Evolutionary conservation across 2,329 filamentous ascomycete species (phyloP).

Genomic region (Helminthosporium solani): DNA sequence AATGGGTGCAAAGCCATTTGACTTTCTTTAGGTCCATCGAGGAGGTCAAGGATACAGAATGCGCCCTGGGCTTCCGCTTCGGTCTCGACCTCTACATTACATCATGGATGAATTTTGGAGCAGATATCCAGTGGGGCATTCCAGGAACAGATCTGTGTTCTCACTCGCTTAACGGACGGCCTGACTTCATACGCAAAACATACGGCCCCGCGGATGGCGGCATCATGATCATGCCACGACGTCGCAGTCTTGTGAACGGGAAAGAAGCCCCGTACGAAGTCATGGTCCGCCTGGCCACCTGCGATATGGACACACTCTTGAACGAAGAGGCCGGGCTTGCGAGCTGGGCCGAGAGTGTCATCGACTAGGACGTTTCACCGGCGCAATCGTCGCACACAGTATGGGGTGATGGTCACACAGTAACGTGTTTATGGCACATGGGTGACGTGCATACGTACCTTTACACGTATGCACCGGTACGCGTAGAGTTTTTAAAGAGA

Average conservation of each 20-base stretch:
- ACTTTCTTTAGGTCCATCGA: slow-evolving; percentile 33
- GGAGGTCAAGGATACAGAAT: slow-evolving; percentile 32
- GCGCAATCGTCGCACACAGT: too few relatives aligned
- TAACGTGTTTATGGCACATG: background rate
- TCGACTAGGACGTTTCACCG: slow-evolving; percentile 19
- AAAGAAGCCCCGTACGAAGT: slow-evolving; percentile 38
- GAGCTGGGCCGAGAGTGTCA: slow-evolving; percentile 31
- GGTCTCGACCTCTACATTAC: slow-evolving; percentile 39
- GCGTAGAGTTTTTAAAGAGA: slow-evolving; percentile 6
- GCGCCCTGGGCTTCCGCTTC: slow-evolving; percentile 28
- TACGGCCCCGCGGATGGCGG: slow-evolving; percentile 35
- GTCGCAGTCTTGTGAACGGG: slow-evolving; percentile 21
- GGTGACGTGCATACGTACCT: background rate
- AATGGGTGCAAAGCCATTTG: slow-evolving; percentile 33
- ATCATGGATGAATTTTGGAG: slow-evolving; percentile 39
- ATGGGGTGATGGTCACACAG: background rate
- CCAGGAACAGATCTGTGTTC: slow-evolving; percentile 31
- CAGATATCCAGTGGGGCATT: slow-evolving; percentile 35
- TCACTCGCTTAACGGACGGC: slow-evolving; percentile 27
- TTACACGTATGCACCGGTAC: slow-evolving; percentile 3
- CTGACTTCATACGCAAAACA: slow-evolving; percentile 37
- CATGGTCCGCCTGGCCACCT: slow-evolving; percentile 33
- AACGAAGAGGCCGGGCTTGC: slow-evolving; percentile 30
- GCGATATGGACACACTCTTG: slow-evolving; percentile 35
- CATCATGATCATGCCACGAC: slow-evolving; percentile 38